A percentile compares a stretch with the other conserved stretches of the same genome.
These are phyloP conservation scores for Pilatotrama ljubarskyi DNA, from an alignment of 768 basidiomycete genomes.

Conservation along the genomic window DNA sequence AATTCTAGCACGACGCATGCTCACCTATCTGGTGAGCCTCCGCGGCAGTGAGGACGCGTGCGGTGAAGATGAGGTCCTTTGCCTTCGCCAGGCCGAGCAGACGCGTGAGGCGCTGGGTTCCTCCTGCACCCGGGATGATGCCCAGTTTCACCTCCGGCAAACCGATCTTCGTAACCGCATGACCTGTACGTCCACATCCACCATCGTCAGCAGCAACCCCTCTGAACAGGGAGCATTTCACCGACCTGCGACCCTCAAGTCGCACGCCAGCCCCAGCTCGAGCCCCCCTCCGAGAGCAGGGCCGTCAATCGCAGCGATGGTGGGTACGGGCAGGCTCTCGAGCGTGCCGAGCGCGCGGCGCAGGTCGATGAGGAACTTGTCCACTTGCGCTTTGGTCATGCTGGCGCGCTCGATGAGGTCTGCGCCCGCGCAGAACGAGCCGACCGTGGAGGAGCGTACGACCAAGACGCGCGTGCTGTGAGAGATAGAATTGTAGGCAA, in stretches of 20 bases:
- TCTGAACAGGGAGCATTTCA: neutral
- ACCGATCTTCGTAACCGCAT: slow-evolving; percentile 79
- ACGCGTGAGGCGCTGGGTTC: slow-evolving; percentile 80
- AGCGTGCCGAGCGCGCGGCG: slow-evolving; percentile 70
- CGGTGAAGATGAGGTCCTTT: slow-evolving; percentile 87
- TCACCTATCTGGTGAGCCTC: slow-evolving; percentile 76
- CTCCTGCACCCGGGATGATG: slow-evolving; percentile 91
- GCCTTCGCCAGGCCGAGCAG: slow-evolving; percentile 78
- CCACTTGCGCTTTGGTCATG: slow-evolving; percentile 75
- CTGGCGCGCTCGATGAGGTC: slow-evolving; percentile 84
- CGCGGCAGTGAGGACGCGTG: slow-evolving; percentile 60
- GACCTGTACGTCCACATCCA: slow-evolving; percentile 39
- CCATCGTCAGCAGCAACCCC: neutral
- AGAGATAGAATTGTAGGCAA: neutral
- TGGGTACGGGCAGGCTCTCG: slow-evolving; percentile 84
- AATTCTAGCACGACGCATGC: neutral
- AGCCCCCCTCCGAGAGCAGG: slow-evolving; percentile 93
- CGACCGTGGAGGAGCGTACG: slow-evolving; percentile 73
- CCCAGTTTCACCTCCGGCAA: slow-evolving; percentile 77
- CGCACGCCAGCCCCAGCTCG: slow-evolving; percentile 85
- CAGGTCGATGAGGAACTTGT: slow-evolving; percentile 74
- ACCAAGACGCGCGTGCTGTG: slow-evolving; percentile 76
- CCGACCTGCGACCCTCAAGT: slow-evolving; percentile 85
- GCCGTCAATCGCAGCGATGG: slow-evolving; percentile 90
- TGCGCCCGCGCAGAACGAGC: slow-evolving; percentile 89